Evolutionary conservation across 805 yeast species (phyloP), one percentile per base, ranked within the genome.

Genomic region (Candida dendrica): DNA sequence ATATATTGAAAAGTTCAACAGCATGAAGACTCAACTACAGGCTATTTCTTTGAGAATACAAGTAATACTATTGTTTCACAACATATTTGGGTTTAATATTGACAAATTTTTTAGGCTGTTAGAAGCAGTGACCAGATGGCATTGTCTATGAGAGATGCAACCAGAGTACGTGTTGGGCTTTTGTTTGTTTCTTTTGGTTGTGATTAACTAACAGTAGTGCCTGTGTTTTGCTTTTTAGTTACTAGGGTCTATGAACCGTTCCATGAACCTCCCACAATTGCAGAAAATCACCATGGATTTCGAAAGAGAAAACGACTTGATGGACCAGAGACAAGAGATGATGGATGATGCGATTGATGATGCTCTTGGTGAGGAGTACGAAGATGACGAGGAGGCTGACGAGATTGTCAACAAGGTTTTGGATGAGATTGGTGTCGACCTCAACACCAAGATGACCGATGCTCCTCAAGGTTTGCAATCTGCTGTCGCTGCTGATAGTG

Each of bases 261-360:
- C 79, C 43, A 84, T 93, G 95, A 93, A 95, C 57, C 65, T 93
- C 47, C 96, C 96, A 1, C 95, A 86, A 51, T 67, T 93, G 46
- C 83, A 87, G 43, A 75, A 83, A 47, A 93, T 93, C 17, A 88
- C 97, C 3, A 90, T 87, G 84, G 98, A 93, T 55, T 93, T 93
- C 62, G 95, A 93, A 56, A 80, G 78, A 55, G 95, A 91, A 57
- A 87, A 85, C 63, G 98, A 95, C 59, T 68, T 95, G 53, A 93
- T 93, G 98, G 97, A 91, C 62, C 98, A 93, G 66, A 82, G 95
- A 56, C 98, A 95, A 63, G 99, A 95, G 61, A 87, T 95, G 78
- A 93, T 93, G 84, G 98, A 93, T 59, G 98, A 93, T 59, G 95
- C 96, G 16, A 83, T 93, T 53, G 99, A 93, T 59, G 96, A 91